Conservation (phyloP, 1,139 yeast species). For the Suhomyces bolitotheri region DNA sequence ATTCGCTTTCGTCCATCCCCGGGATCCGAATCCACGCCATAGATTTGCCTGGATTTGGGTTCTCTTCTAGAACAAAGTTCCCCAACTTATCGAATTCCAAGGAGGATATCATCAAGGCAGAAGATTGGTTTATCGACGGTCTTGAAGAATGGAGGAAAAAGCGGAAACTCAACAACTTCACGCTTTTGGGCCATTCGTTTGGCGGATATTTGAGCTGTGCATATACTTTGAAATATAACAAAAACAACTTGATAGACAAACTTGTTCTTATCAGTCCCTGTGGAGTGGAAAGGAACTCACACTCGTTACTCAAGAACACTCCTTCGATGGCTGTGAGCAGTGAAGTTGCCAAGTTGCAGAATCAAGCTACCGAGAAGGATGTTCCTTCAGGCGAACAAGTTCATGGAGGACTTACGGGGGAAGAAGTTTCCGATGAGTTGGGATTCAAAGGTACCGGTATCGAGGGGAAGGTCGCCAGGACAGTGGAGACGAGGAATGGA, state of each 20-base stretch:
- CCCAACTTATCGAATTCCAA: conserved; percentile 36
- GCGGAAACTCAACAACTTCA: conserved; percentile 58
- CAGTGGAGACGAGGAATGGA: conserved; percentile 20
- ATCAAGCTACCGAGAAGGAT: conserved; percentile 15
- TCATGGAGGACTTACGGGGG: conserved; percentile 4
- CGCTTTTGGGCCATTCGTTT: conserved; percentile 85
- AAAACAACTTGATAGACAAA: conserved; percentile 33
- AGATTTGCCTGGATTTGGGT: conserved; percentile 48
- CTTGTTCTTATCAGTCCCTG: conserved; percentile 48
- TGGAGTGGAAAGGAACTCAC: conserved; percentile 43
- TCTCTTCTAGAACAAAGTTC: conserved; percentile 43
- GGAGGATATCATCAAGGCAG: conserved; percentile 47
- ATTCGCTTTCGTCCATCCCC: conserved; percentile 38
- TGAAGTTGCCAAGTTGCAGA: conserved; percentile 17
- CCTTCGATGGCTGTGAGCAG: conserved; percentile 15
- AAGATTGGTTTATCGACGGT: conserved; percentile 75
- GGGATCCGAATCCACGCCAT: conserved; percentile 48
- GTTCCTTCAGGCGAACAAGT: conserved; percentile 10
- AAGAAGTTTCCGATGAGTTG: conserved; percentile 3
- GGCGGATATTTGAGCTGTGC: conserved; percentile 87
- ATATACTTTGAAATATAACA: conserved; percentile 67
- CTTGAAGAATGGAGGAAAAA: conserved; percentile 80
- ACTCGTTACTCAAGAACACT: conserved; percentile 28
- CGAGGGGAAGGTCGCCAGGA: conserved; percentile 9
- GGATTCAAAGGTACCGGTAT: conserved; percentile 7